Percentiles rank a stretch among this genome's conserved stretches.
Evolutionary conservation across 139 green algal species (phyloP).

Genomic region (Micractinium sp.): DNA sequence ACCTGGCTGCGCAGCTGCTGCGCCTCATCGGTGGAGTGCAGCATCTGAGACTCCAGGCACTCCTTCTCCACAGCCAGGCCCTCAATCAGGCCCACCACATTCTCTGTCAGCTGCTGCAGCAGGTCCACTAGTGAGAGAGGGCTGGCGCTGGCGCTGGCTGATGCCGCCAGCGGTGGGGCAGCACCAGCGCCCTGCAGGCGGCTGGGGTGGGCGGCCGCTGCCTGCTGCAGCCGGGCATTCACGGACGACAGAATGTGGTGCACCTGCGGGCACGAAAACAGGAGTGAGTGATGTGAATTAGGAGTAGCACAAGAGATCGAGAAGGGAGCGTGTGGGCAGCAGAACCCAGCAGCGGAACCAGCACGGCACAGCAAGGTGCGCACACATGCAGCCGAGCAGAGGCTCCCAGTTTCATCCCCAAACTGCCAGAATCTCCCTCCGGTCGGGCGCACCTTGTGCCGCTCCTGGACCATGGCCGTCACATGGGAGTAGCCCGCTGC

Average conservation of each 20-base stretch:
- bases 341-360: too few species aligned
- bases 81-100: slow-evolving; percentile 35
- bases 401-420: not conserved
- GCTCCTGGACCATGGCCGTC: slow-evolving; percentile 12
- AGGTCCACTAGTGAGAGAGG: slow-evolving; percentile 7
- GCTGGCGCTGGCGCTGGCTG: not conserved
- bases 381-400: not conserved
- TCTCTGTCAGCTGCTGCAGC: slow-evolving; percentile 30
- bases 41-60: slow-evolving; percentile 27
- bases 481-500: not conserved
- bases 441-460: slow-evolving; percentile 10
- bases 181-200: not conserved
- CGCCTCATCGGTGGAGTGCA: slow-evolving; percentile 17
- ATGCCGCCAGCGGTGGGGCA: not conserved
- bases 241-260: slow-evolving; percentile 20
- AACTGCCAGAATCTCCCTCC: too few species aligned
- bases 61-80: slow-evolving; percentile 35
- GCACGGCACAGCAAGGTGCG: not conserved
- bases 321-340: not conserved
- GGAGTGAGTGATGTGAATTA: not conserved
- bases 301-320: not conserved
- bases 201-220: slow-evolving; percentile 6
- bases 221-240: slow-evolving; percentile 12
- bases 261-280: not conserved
- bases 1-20: slow-evolving; percentile 28